Base-by-base conservation (phyloP, 2,329 filamentous ascomycete species). In the Aquanectria penicillioides region DNA sequence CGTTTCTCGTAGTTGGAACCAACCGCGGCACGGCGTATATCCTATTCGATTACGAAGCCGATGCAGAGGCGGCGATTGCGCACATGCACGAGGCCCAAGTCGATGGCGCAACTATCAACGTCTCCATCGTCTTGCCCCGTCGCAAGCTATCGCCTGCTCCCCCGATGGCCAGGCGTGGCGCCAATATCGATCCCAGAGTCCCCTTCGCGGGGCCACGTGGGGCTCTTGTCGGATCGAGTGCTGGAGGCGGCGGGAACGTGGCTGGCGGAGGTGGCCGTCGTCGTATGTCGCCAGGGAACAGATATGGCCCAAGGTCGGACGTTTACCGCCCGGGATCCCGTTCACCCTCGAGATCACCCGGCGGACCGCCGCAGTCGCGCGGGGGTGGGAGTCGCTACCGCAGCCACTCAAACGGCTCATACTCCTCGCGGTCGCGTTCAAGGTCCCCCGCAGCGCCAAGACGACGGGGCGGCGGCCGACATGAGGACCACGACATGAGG, bases 21-120 rank as follows among this genome's bases (percentile, higher is more conserved):
- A 98, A 98, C 71, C 89, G 94, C 56, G 94, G 95, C 41, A 97
- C 93, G 23, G 95, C 94, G 26, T 98, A 97, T 75, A 93, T 98
- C 63, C 83, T 97, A 36, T 99, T 90, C 77, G 81, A 87, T 51
- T 83, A 90, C 65, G 86, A 93, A 64, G 82, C 86, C 46, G 90
- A 94, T 63, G 94, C 95, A 20, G 93, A 97, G 77, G 83, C 88
- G 12, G 95, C 95, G 23, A 96, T 97, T 68, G 88, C 94, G 15
- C 92, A 97, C 74, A 98, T 99, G 95, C 95, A 99, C 76, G 95
- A 99, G 78, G 93, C 92, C n/a, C 92, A 97, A 72, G 80, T 97
- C 23, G 94, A 97, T 75, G 93, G 93, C 48, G 87, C 89, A 18
- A 83, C 88, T 33, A 89, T 97, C 71, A 90, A 90, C 70, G 94